phyloP scores from a whole-genome alignment of 2,329 filamentous ascomycete species.

The Pseudogymnoascus sp. region DNA sequence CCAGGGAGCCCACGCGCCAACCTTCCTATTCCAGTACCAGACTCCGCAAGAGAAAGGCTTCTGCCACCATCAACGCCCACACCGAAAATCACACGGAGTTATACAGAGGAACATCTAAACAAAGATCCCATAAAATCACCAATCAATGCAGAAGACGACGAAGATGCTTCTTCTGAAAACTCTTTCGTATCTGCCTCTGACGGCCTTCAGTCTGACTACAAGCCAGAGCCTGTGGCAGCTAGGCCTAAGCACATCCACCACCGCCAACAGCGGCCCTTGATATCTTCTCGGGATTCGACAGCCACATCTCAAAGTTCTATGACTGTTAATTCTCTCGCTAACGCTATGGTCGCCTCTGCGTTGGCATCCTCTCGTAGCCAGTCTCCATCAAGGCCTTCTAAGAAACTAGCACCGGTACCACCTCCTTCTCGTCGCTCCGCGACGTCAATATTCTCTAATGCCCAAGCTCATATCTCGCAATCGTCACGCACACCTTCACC shows the following conservation, averaged over 20 bases:
- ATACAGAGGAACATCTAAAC: not conserved
- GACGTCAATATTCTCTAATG: slow-evolving; percentile 33
- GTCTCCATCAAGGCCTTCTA: slow-evolving; percentile 28
- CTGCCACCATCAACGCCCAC: not conserved
- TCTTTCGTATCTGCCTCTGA: slow-evolving; percentile 30
- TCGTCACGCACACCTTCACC: slow-evolving; percentile 34
- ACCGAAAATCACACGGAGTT: not conserved
- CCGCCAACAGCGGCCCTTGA: not conserved
- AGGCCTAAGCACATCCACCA: not conserved
- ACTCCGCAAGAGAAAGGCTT: not conserved
- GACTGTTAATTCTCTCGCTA: slow-evolving; percentile 58
- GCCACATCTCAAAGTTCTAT: slow-evolving; percentile 27
- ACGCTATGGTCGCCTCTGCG: slow-evolving; percentile 68
- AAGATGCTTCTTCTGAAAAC: slow-evolving; percentile 25
- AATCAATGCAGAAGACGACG: slow-evolving; percentile 15
- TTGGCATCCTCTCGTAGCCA: slow-evolving; percentile 55
- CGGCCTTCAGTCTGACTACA: slow-evolving; percentile 8
- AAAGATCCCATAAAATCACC: not conserved
- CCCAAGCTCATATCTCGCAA: slow-evolving; percentile 29
- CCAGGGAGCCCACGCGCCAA: not conserved
- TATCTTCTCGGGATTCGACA: not conserved
- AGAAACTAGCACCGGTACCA: slow-evolving; percentile 21
- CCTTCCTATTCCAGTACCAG: not conserved
- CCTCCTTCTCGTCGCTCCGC: slow-evolving; percentile 29
- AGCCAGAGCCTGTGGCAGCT: not conserved